Evolutionary conservation across 805 yeast genomes (phyloP), one percentile per base, ranked within the genome.

Genomic region (Saturnispora ahearnii): DNA sequence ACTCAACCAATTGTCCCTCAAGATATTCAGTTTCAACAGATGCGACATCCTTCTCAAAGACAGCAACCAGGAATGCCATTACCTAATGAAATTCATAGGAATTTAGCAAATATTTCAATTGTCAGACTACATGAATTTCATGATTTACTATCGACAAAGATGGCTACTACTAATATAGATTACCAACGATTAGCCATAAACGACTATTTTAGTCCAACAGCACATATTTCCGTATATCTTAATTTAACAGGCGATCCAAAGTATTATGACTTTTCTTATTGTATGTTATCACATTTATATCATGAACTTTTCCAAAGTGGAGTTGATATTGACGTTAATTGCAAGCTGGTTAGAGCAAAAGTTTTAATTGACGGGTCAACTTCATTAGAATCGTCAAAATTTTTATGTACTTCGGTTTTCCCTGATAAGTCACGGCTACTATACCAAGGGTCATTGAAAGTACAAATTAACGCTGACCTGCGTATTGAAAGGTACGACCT

Each of bases 401-500:
- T 75, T 33, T 66, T 76, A 1, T 63, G 75, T 43, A 68, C 75
- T 15, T 76, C 73, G 55, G 71, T 76, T 62, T 85, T 79, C 60
- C 64, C 68, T 2, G 95, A 87, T 64, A 95, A 93, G 0, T 81
- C 90, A 3, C 74, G 74, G 56, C 79, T 85, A 8, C 73, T 77
- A 9, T 75, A 82, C 44, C 70, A 72, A 51, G 87, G 91, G 0
- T 77, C 77, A 18, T 65, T 82, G 40, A 79, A 79, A 54, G 77
- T 85, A 9, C 69, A 79, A 6, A 76, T 87, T 66, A 82, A 79
- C 59, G 70, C 82, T 31, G 76, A 73, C 47, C 68, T 86, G 53
- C 74, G 77, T 54, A 76, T 88, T 29, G 95, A 87, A 55, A 84
- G 85, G 79, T 62, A 84, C 41, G 95, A 86, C 58, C 68, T 83